Evolutionary conservation across 2,329 filamentous ascomycete species (phyloP).

Genomic region (Blumeria hordei): DNA sequence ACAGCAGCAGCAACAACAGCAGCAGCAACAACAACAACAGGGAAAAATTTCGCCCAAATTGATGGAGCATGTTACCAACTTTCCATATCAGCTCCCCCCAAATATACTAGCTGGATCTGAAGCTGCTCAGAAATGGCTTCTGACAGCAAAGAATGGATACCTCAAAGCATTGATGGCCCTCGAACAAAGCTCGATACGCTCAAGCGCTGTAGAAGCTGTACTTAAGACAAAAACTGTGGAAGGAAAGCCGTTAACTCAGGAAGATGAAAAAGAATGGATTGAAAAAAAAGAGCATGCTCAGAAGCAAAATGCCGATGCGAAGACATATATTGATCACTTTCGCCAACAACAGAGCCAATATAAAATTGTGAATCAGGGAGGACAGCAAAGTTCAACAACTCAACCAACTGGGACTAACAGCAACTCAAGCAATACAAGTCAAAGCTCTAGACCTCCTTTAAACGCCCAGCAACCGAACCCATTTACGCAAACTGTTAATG

Average conservation of each 20-base stretch:
- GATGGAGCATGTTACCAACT: slow-evolving; percentile 22
- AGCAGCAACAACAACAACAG: not conserved
- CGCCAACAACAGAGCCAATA: slow-evolving; percentile 17
- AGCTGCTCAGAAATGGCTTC: slow-evolving; percentile 23
- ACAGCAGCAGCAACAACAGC: slow-evolving; percentile 4
- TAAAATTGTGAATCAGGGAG: slow-evolving; percentile 11
- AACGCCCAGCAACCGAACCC: slow-evolving; percentile 12
- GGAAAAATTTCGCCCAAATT: slow-evolving; percentile 14
- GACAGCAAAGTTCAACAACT: slow-evolving; percentile 4
- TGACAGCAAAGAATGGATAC: slow-evolving; percentile 24
- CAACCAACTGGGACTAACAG: not conserved
- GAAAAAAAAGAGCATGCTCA: slow-evolving; percentile 21
- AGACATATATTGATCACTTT: slow-evolving; percentile 23
- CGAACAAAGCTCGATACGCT: slow-evolving; percentile 20
- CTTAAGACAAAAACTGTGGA: slow-evolving; percentile 20
- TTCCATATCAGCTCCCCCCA: slow-evolving; percentile 22
- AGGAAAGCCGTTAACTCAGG: slow-evolving; percentile 21
- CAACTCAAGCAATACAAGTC: not conserved
- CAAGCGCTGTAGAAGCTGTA: slow-evolving; percentile 20
- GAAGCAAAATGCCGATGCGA: slow-evolving; percentile 23
- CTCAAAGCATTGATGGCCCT: slow-evolving; percentile 24
- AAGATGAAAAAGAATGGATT: slow-evolving; percentile 23
- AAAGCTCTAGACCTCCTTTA: slow-evolving; percentile 10
- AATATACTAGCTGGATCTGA: slow-evolving; percentile 20
- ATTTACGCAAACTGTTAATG: slow-evolving; percentile 15